Base-by-base conservation (phyloP, 2,329 filamentous ascomycete species). In the Xylaria hypoxylon region DNA sequence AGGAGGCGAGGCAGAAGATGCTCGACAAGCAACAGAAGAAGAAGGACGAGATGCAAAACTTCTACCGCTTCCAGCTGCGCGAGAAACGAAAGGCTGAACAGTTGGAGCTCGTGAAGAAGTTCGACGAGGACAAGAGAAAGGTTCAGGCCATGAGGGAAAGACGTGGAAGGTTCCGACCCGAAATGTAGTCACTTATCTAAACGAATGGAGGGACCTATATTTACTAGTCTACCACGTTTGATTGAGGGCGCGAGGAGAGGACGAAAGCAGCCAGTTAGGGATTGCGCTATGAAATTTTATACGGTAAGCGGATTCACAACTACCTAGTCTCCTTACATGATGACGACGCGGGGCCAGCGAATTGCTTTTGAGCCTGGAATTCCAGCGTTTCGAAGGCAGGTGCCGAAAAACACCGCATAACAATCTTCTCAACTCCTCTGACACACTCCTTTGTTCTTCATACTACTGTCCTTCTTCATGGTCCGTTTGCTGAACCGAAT, bases 41-140 rank as follows among this genome's bases (percentile, higher is more conserved):
- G 81, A 86, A 85, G 75, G 84, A 86, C 68, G 88, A 89, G 61
- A 82, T 88, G 71, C 86, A 87, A 59, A 89, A 92, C 76, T 96
- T 96, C 78, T 96, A 96, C 80, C 85, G 92, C 62, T 96, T 95
- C 85, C 93, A 96, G 85, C 86, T 87, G 73, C 82, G 93, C 55
- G 92, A 96, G 83, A 89, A 87, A 82, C 88, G 88, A 81, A 96
- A 96, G 84, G 87, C 89, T 74, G 86, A 89, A 73, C 91, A 93
- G 78, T 83, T 86, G 48, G 86, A 90, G 73, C 78, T 96, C 77
- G 79, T 92, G 71, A 89, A 83, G 80, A 84, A 85, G 75, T 96
- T 96, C 77, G 90, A 94, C 75, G 89, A 92, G 77, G 92, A 96
- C 81, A 86, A 86, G 80, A 87, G 82, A 81, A 91, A 87, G 80